These are phyloP conservation scores for Harringtonia lauricola DNA, from an alignment of 2,329 filamentous ascomycete genomes.

Conservation along the genomic window DNA sequence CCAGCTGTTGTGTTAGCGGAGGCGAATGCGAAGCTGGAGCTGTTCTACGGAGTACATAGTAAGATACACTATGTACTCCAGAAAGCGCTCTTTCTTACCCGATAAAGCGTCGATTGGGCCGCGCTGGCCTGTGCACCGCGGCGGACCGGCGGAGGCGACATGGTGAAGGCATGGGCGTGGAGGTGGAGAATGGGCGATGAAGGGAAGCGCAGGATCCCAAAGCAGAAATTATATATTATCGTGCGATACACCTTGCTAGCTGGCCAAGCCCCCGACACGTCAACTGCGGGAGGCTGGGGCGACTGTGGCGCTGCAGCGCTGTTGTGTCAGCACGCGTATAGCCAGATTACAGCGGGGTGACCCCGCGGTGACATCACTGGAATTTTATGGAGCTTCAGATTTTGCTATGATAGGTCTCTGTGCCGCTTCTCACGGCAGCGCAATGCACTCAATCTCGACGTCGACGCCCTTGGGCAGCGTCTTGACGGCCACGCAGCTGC, in stretches of 20 bases:
- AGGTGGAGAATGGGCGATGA: not conserved
- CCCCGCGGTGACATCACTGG: constrained; percentile 2
- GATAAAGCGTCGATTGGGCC: constrained; percentile 4
- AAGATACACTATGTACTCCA: too few species aligned
- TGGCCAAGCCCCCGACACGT: too few species aligned
- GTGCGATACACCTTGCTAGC: too few species aligned
- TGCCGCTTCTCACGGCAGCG: constrained; percentile 41
- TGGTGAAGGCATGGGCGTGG: too few species aligned
- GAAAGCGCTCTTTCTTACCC: too few species aligned
- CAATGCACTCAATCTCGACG: constrained; percentile 85
- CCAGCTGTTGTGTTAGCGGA: constrained; percentile 18
- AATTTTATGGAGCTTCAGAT: too few species aligned
- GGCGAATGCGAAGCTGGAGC: not conserved
- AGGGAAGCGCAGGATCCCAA: not conserved
- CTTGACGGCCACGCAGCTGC: constrained; percentile 84
- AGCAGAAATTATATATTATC: too few species aligned
- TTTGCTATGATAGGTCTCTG: too few species aligned
- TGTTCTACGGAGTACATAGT: too few species aligned
- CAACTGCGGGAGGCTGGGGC: too few species aligned
- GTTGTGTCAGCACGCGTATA: too few species aligned
- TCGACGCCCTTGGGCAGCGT: constrained; percentile 76
- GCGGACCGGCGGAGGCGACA: constrained; percentile 3
- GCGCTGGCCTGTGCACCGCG: not conserved
- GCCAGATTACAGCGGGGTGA: not conserved
- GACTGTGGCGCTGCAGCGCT: too few species aligned